Evolutionary conservation across 2,329 filamentous ascomycete species (phyloP).

Genomic region (Lasiodiplodia sp.): DNA sequence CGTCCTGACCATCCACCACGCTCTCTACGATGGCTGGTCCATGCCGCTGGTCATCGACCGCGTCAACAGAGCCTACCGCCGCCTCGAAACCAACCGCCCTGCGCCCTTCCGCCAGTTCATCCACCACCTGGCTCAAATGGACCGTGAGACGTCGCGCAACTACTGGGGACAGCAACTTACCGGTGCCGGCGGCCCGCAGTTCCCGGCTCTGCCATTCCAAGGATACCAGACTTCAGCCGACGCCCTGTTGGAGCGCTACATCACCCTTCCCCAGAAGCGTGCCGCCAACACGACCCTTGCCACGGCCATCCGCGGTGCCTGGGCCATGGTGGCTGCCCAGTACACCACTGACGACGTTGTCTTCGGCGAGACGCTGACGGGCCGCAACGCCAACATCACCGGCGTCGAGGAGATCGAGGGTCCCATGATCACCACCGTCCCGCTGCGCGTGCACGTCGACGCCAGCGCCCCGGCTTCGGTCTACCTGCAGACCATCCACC

Average conservation of each 20-base stretch:
- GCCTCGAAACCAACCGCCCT: constrained; percentile 12
- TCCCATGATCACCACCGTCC: constrained; percentile 79
- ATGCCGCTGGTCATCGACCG: constrained; percentile 41
- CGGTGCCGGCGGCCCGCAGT: constrained; percentile 61
- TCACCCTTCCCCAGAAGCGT: constrained; percentile 37
- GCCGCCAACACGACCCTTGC: constrained; percentile 57
- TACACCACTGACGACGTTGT: constrained; percentile 71
- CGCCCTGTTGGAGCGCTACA: constrained; percentile 39
- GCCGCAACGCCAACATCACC: constrained; percentile 73
- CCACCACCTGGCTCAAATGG: constrained; percentile 52
- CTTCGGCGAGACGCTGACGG: constrained; percentile 82
- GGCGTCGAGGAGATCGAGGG: constrained; percentile 78
- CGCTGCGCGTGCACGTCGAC: constrained; percentile 68
- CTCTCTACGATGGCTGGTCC: constrained; percentile 51
- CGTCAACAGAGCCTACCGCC: constrained; percentile 39
- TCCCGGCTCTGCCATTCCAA: constrained; percentile 59
- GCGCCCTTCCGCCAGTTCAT: constrained; percentile 66
- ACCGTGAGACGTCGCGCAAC: constrained; percentile 51
- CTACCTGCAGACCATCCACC: constrained; percentile 65
- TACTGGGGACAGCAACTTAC: constrained; percentile 76
- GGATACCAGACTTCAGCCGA: constrained; percentile 62
- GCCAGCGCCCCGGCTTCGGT: constrained; percentile 50
- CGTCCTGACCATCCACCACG: constrained; percentile 52
- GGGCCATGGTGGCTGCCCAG: constrained; percentile 64
- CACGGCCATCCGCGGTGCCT: constrained; percentile 77